Percentiles rank a stretch among this genome's conserved stretches.
These are phyloP conservation scores for Phytopythium cucurbitacearum DNA, from an alignment of 352 stramenopile species.

Conservation along the genomic window DNA sequence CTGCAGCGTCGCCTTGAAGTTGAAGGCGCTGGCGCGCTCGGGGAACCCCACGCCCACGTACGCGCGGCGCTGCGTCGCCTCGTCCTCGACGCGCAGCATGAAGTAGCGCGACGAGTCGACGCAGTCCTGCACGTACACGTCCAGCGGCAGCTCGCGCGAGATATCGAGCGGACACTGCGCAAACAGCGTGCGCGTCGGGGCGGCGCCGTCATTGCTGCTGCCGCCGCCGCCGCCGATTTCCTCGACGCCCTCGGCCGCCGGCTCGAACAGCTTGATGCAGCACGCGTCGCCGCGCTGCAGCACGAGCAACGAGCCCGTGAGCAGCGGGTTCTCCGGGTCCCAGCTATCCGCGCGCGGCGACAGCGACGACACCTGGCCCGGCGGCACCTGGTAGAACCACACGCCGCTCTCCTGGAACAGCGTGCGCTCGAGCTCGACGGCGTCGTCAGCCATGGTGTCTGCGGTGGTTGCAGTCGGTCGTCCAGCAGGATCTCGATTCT, in stretches of 20 bases:
- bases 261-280: constrained; percentile 74
- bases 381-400: constrained; percentile 84
- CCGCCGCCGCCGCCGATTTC: too few species aligned
- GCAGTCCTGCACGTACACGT: constrained; percentile 82
- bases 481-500: too few species aligned
- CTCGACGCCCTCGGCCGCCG: constrained; percentile 10
- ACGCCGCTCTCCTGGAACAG: constrained; percentile 74
- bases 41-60: constrained; percentile 82
- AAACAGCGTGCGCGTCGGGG: constrained; percentile 42
- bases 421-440: constrained; percentile 59
- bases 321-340: constrained; percentile 77
- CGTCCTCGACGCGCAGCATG: constrained; percentile 82
- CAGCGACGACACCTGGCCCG: constrained; percentile 62
- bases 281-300: constrained; percentile 72
- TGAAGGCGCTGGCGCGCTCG: constrained; percentile 70
- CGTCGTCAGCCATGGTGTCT: constrained; percentile 9
- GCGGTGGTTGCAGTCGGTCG: not conserved
- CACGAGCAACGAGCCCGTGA: constrained; percentile 67
- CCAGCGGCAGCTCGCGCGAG: constrained; percentile 47
- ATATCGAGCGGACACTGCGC: constrained; percentile 78
- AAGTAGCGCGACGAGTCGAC: constrained; percentile 88
- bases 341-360: constrained; percentile 75
- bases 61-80: constrained; percentile 58
- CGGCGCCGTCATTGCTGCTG: not conserved
- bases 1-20: constrained; percentile 83